These are phyloP conservation scores for Sporothrix pseudoabietina DNA, from an alignment of 2,329 filamentous ascomycete species.

Conservation along the genomic window DNA sequence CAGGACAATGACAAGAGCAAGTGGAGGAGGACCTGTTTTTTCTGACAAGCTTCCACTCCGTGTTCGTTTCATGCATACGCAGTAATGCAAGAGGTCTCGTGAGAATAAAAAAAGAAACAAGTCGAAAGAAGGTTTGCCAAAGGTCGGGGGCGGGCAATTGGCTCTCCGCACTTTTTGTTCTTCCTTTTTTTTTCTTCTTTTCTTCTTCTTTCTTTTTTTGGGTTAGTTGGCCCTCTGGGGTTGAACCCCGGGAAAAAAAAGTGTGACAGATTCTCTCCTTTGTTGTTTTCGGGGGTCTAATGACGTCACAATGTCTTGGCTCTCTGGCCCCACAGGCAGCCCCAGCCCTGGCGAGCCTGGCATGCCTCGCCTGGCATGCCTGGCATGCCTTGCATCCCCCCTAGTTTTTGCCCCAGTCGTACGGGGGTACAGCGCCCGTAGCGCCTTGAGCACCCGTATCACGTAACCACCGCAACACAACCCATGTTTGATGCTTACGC, in stretches of 20 bases:
- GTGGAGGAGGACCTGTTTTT: not conserved
- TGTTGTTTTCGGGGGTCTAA: not conserved
- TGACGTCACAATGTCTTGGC: slow-evolving; percentile 7
- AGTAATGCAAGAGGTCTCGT: not conserved
- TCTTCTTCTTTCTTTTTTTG: too few species aligned
- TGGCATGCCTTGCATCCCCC: too few species aligned
- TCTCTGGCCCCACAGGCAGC: not conserved
- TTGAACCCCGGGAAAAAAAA: slow-evolving; percentile 7
- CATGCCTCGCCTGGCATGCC: too few species aligned
- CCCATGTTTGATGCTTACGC: not conserved
- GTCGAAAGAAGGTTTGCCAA: not conserved
- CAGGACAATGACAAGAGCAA: not conserved
- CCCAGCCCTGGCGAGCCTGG: not conserved
- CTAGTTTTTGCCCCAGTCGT: too few species aligned
- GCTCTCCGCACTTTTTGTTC: not conserved
- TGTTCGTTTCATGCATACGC: not conserved
- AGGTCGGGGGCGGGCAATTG: not conserved
- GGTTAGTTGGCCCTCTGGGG: not conserved
- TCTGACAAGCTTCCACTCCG: not conserved
- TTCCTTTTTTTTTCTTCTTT: too few species aligned
- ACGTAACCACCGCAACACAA: not conserved
- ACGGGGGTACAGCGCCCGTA: too few species aligned
- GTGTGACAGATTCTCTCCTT: not conserved
- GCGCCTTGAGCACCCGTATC: too few species aligned
- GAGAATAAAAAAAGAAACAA: not conserved